Conservation (phyloP, 306 rosid genomes). For the Hippophae gyantsensis region DNA sequence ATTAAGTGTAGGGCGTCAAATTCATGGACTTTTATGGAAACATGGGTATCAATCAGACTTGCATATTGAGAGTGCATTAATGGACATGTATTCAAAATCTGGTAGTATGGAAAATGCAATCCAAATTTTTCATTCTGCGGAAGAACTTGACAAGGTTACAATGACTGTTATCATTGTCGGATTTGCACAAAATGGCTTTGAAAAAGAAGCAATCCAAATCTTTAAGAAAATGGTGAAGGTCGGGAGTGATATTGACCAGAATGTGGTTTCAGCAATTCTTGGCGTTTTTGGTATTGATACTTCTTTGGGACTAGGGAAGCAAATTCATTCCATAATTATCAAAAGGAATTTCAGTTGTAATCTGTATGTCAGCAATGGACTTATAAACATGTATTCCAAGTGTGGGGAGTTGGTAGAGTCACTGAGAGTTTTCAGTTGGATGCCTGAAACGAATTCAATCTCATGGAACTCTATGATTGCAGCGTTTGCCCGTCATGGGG, state of each 20-base stretch:
- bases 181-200: conserved; percentile 73
- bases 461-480: conserved; percentile 91
- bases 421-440: conserved; percentile 35
- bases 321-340: conserved; percentile 53
- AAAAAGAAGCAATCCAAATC: conserved; percentile 69
- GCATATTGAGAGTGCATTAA: conserved; percentile 71
- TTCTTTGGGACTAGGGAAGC: conserved; percentile 63
- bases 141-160: conserved; percentile 70
- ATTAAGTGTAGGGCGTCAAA: conserved; percentile 54
- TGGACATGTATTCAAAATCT: conserved; percentile 88
- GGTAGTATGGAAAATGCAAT: conserved; percentile 61
- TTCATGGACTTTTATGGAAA: conserved; percentile 71
- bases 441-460: conserved; percentile 49
- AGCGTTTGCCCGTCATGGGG: conserved; percentile 79
- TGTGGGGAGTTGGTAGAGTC: conserved; percentile 68
- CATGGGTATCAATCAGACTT: conserved; percentile 65
- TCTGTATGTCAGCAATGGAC: conserved; percentile 67
- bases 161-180: conserved; percentile 82
- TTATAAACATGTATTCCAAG: conserved; percentile 88
- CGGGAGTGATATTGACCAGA: conserved; percentile 55
- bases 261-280: conserved; percentile 69
- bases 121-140: conserved; percentile 55
- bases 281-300: conserved; percentile 74
- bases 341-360: conserved; percentile 54
- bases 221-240: conserved; percentile 57